phyloP scores from a whole-genome alignment of 495 filamentous ascomycete genomes.

The Eremomyces bilateralis region DNA sequence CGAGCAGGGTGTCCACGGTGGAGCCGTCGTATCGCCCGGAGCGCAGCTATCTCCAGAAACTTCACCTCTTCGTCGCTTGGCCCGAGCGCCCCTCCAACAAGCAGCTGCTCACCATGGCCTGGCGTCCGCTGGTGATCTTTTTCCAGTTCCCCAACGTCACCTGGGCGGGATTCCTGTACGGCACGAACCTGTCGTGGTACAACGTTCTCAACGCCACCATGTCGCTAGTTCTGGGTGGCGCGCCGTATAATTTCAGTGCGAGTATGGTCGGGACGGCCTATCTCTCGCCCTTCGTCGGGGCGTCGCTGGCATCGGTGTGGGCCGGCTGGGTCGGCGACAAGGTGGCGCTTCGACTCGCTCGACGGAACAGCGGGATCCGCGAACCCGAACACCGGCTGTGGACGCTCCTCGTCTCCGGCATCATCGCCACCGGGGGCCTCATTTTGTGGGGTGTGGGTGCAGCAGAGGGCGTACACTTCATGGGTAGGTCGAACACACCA shows the following conservation, averaged over 20 bases:
- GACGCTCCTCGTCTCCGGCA: slow-evolving; percentile 31
- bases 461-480: slow-evolving; percentile 24
- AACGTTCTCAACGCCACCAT: slow-evolving; percentile 45
- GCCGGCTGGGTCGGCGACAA: slow-evolving; percentile 37
- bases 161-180: neutral
- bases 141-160: neutral
- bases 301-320: slow-evolving; percentile 24
- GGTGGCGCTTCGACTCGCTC: slow-evolving; percentile 33
- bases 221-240: slow-evolving; percentile 34
- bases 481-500: no score
- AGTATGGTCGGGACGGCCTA: slow-evolving; percentile 43
- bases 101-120: neutral
- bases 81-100: neutral
- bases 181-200: slow-evolving; percentile 32
- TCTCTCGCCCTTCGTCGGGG: slow-evolving; percentile 34
- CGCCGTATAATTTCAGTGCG: slow-evolving; percentile 34
- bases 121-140: neutral
- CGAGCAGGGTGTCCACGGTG: no score
- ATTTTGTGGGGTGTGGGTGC: slow-evolving; percentile 49
- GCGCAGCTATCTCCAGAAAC: neutral
- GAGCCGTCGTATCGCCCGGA: no score
- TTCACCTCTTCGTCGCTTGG: neutral
- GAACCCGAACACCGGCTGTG: slow-evolving; percentile 39
- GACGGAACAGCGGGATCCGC: slow-evolving; percentile 36
- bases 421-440: slow-evolving; percentile 33